Evolutionary conservation across 176 grass and related monocot species (phyloP).

Genomic region (Alopecurus myosuroides): DNA sequence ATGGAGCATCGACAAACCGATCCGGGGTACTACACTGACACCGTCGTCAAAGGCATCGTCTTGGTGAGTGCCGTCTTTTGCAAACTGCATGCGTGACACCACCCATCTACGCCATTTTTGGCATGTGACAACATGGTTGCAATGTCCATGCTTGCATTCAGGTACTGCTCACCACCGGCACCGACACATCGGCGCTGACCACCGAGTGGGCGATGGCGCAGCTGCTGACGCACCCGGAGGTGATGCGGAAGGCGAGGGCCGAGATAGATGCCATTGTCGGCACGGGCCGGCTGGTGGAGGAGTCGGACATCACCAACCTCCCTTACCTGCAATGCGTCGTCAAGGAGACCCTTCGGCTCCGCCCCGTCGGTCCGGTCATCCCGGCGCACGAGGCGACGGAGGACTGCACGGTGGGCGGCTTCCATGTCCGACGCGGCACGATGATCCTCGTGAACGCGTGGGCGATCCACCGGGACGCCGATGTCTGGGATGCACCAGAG

Average conservation of each 20-base stretch:
- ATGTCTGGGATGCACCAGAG: constrained; percentile 38
- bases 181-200: constrained; percentile 40
- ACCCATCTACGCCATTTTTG: no score
- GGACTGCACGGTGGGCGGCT: constrained; percentile 39
- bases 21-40: constrained; percentile 42
- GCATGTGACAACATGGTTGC: no score
- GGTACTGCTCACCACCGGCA: constrained; percentile 35
- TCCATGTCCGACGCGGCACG: constrained; percentile 26
- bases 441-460: constrained; percentile 64
- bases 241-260: constrained; percentile 19
- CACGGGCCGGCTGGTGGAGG: constrained; percentile 26
- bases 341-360: constrained; percentile 50
- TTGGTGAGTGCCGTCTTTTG: constrained; percentile 52
- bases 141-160: no score
- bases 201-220: constrained; percentile 62
- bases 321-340: constrained; percentile 46
- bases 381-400: constrained; percentile 54
- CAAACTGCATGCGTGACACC: no score
- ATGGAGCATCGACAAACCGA: constrained; percentile 39
- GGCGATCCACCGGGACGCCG: constrained; percentile 46
- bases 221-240: constrained; percentile 26
- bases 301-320: constrained; percentile 40
- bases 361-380: constrained; percentile 37
- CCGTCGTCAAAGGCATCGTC: constrained; percentile 45
- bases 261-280: constrained; percentile 39